These are phyloP conservation scores for Turnera subulata DNA, from an alignment of 345 rosid genomes.

Conservation along the genomic window DNA sequence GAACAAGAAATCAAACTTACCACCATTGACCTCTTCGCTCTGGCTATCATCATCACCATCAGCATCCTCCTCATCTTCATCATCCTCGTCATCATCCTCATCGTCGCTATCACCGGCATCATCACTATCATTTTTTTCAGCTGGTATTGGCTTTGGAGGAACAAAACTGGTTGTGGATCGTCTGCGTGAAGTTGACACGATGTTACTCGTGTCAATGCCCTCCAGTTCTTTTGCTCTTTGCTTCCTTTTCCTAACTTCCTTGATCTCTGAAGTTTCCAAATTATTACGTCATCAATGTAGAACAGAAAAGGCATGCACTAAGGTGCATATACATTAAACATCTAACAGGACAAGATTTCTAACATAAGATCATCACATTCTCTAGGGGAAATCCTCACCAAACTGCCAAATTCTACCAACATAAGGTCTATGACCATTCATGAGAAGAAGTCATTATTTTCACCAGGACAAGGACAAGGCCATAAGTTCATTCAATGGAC, in stretches of 20 bases:
- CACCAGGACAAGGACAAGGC: too few species aligned
- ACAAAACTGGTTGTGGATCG: constrained; percentile 57
- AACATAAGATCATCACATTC: too few species aligned
- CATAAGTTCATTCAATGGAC: too few species aligned
- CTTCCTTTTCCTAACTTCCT: constrained; percentile 71
- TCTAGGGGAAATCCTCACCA: too few species aligned
- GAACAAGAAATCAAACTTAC: too few species aligned
- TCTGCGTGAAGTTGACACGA: constrained; percentile 75
- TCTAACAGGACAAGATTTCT: too few species aligned
- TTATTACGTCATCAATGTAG: constrained; percentile 7
- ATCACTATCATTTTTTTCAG: constrained; percentile 41
- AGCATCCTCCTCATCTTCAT: constrained; percentile 27
- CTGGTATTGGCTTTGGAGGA: constrained; percentile 71
- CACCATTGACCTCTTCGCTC: constrained; percentile 45
- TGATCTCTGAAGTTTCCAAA: constrained; percentile 52
- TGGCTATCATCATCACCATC: constrained; percentile 28
- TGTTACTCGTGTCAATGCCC: constrained; percentile 82
- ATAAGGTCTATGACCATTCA: too few species aligned
- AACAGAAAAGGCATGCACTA: not conserved
- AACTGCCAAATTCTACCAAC: too few species aligned
- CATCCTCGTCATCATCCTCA: constrained; percentile 32
- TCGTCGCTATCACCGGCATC: constrained; percentile 39
- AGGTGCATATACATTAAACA: not conserved
- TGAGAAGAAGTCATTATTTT: too few species aligned
- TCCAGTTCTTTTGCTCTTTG: constrained; percentile 78